Evolutionary conservation across 2,329 filamentous ascomycete genomes (phyloP), one percentile per base, ranked within the genome.

Genomic region (Aspergillus viridinutans): DNA sequence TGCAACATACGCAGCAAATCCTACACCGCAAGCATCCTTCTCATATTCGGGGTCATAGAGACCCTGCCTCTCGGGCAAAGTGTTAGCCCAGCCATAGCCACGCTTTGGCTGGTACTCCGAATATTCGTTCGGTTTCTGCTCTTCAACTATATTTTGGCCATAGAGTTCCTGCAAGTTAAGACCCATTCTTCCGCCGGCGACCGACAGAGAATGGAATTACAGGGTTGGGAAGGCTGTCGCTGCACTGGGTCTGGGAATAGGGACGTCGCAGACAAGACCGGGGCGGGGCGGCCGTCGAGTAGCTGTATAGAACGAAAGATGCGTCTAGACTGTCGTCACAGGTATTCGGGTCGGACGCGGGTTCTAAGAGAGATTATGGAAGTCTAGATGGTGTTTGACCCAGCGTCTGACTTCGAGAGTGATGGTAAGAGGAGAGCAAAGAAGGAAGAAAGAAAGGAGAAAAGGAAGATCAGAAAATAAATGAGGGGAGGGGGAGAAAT

Each of bases 21-120:
- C 94, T 71, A 99, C 94, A 90, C 94, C 94, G 74, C 94, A 99
- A 67, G 94, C 92, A 92, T 99, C 94, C 78, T 97, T 97, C 80
- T 97, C 94, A 64, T 95, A 86, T 75, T 88, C 86, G 62, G 94
- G 94, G 80, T 97, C 92, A 75, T 99, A 99, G 52, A 99, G 86
- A 83, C 93, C 94, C 87, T 97, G 93, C 86, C 96, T 96, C 84
- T 95, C 86, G 72, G 94, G 94, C 69, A 99, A 85, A 73, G 93
- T 90, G 72, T 92, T 90, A 69, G 93, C 94, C 94, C 94, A 97
- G 76, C 91, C 86, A 86, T 93, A 97, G 67, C 86, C 82, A 66
- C 78, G 78, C 62, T 81, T 79, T 61, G 81, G 73, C 72, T 83
- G 79, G 65, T 79, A 80, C 69, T 84, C 81, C 67, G 75, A 77